Evolutionary conservation across 306 rosid species (phyloP), one percentile per base, ranked within the genome.

Genomic region (Vigna hirtella): DNA sequence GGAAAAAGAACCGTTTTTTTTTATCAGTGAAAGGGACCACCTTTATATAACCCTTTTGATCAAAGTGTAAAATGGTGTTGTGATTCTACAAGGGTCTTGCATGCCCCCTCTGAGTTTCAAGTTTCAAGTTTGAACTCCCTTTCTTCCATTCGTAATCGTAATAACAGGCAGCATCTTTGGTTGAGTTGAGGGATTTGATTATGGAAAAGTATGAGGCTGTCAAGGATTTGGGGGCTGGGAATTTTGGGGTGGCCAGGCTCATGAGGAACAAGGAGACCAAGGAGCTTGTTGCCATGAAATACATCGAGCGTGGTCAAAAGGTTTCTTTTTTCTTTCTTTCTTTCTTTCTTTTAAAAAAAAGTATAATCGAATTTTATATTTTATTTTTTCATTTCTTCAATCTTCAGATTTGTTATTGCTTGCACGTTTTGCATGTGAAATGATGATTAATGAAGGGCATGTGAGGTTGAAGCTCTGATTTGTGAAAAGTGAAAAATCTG

Each of bases 231-330:
- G 95, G 95, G 2, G 81, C 88, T 72, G 95, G 95, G 65, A 90
- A 90, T 82, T 90, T 90, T 68, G 95, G 95, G 52, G 95, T 90
- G 43, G 95, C 95, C 20, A 79, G 95, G 79, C 92, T 90, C 13
- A 7, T 90, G 80, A 88, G 95, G 52, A 84, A 88, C 72, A 90
- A 90, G 85, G 95, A 90, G 55, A 90, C 92, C 66, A 88, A 88
- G 86, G 95, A 88, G 73, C 95, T 90, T 42, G 95, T 90, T 58
- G 95, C 95, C 78, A 86, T 88, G 95, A 90, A 90, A 85, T 90
- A 88, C 86, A 90, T 90, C 80, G 95, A 90, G 61, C 91, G 95
- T 61, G 95, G 95, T 61, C 83, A 10, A 26, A 90, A 86, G 94
- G 94, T 90, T 82, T 9, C 8, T 32, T 70, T 11, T 15, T 1